Base-by-base conservation (phyloP, 108 stramenopile genomes). In the Schizochytrium sp. region DNA sequence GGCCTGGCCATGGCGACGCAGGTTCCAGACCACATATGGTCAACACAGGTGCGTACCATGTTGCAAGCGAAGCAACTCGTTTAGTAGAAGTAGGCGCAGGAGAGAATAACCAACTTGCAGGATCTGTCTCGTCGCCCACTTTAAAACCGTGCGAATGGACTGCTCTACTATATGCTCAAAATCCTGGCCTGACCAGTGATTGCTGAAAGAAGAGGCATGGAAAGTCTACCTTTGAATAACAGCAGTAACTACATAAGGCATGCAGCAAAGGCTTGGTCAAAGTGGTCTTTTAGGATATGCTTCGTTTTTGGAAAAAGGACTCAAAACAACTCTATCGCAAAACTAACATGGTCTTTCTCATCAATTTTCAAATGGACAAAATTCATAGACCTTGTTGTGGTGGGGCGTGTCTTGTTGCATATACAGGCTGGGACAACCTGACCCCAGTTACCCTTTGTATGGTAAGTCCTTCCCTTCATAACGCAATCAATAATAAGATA, bases 401-500 rank as follows among this genome's bases (percentile, higher is more conserved):
- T 55, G 76, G 76, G 7, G 55, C 15, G 50, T 83, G 76, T 53
- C 47, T 83, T 38, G 76, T 83, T 10, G 76, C 76, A 5, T 28
- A 83, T 28, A 83, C 76, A n/a, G 76, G 76, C 10, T 83, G 76
- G 76, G 76, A 83, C 10, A 83, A 83, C 55, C 76, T 83, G 50
- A 83, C 76, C 50, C 76, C 76, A 2, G 76, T 83, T 8, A 55
- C 76, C 2, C n/a, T 83, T 10, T 49, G 50, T 13, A 49, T 83
- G 76, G 76, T 83, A 55, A 17, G 76, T 83, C 55, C 19, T 60
- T 60, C 19, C 19, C 19, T 60, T 60, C 19, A n/a, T 60, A 17
- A 28, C 28, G 28, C 28, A 28, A 28, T 28, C 28, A 28, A 28
- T 28, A 28, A 28, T 28, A 28, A 28, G 28, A 28, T 28, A 28